A percentile compares a stretch with the other conserved stretches of the same genome.
Conservation (phyloP, 306 rosid species). For the Potentilla sterilis region DNA sequence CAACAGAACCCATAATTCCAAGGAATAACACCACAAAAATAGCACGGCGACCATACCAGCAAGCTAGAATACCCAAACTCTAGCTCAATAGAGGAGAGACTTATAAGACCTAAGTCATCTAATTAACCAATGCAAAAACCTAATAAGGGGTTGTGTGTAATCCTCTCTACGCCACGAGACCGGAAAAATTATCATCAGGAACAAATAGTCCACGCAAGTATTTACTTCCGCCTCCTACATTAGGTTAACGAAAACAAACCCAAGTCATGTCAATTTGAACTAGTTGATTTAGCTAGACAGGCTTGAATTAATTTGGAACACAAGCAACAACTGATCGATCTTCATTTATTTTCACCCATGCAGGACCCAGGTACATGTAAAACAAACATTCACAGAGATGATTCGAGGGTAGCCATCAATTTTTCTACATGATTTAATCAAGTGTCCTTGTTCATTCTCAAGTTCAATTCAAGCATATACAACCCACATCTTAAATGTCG, state of each 20-base stretch:
- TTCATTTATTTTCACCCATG: not conserved
- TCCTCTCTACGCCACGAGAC: too few relatives aligned
- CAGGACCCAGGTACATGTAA: not conserved
- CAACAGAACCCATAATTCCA: too few relatives aligned
- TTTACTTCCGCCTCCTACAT: not conserved
- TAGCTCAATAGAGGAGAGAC: too few relatives aligned
- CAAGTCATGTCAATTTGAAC: not conserved
- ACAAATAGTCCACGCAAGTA: too few relatives aligned
- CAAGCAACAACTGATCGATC: not conserved
- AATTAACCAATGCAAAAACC: too few relatives aligned
- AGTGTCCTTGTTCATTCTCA: not conserved
- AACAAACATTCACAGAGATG: not conserved
- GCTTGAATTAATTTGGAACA: not conserved
- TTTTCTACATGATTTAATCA: not conserved
- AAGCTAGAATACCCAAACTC: too few relatives aligned
- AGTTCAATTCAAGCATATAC: not conserved
- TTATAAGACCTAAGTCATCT: too few relatives aligned
- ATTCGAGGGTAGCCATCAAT: not conserved
- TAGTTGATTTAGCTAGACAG: not conserved
- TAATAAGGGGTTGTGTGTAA: too few relatives aligned
- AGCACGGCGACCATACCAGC: too few relatives aligned
- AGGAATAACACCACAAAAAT: too few relatives aligned
- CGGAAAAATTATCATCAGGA: too few relatives aligned
- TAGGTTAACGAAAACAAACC: not conserved
- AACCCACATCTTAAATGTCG: slow-evolving; percentile 20